Base-by-base conservation (phyloP, 495 filamentous ascomycete species). In the Neurospora sp. region DNA sequence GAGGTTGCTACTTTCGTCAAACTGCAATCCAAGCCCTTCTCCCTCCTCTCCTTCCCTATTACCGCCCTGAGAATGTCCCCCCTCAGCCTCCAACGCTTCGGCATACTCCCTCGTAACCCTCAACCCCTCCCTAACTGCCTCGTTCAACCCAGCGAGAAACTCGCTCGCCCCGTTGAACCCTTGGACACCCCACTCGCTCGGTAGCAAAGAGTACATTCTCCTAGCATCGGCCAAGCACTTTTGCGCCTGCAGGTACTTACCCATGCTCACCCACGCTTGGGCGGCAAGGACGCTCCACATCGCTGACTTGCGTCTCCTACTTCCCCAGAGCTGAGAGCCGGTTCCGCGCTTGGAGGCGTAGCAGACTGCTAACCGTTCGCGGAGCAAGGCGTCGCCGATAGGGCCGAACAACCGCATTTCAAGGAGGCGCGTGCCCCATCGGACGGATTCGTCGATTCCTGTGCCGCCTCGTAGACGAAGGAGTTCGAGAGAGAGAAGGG, bases 281-380 rank as follows among this genome's bases (percentile, higher is more conserved):
- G 94, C 90, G 7, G 91, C 92, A 40, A 97, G 84, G 37, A 96
- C 87, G 75, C 89, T 91, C 95, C 96, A 99, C 80, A 97, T 87
- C 0, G 92, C 96, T 9, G 93, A 91, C 82, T 97, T 98, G 37
- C 96, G 86, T 69, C 84, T 85, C 71, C 96, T 84, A 5, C 87
- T 83, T 4, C 93, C 93, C 86, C 89, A 92, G 44, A 80, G 82
- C n/a, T 89, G 85, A 0, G 87, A 86, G 0, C 90, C 88, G 1
- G 86, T 79, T 2, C 92, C 90, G 40, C 85, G 84, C 69, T 93
- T 91, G 1, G 92, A 88, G 0, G 89, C 89, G 80, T 94, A 97
- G 82, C 94, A 97, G 2, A 92, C 88, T 5, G 93, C 90, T 10
- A 97, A 85, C 41, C 96, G 88, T 82, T 98, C 94, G 9, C 90